Evolutionary conservation across 1,284 basidiomycete genomes (phyloP).

Genomic region (Cerioporus squamosus): DNA sequence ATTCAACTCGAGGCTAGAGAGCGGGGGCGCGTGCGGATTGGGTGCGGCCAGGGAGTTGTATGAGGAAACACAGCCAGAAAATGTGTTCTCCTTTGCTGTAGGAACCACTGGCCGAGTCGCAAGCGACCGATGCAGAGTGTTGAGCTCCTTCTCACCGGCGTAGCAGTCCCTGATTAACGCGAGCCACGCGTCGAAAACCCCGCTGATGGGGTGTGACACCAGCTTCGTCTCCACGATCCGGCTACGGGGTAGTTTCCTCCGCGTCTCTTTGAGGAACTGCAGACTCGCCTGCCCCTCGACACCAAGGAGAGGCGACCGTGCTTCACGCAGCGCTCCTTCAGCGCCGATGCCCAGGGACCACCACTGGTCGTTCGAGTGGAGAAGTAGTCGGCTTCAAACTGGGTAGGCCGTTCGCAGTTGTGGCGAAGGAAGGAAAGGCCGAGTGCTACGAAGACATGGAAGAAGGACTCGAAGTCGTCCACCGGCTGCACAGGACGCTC

Average conservation of each 20-base stretch:
- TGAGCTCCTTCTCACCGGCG: not conserved
- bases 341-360: not conserved
- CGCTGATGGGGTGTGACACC: not conserved
- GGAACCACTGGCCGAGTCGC: too few species aligned
- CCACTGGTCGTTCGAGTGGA: not conserved
- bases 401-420: not conserved
- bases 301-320: not conserved
- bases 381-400: conserved; percentile 3
- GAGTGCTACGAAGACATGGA: conserved; percentile 3
- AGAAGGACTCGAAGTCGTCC: conserved; percentile 14
- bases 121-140: too few species aligned
- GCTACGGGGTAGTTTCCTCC: not conserved
- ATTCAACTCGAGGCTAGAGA: too few species aligned
- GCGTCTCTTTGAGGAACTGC: not conserved
- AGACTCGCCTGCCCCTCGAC: not conserved
- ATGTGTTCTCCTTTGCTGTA: too few species aligned
- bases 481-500: not conserved
- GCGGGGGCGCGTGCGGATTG: too few species aligned
- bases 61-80: too few species aligned
- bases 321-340: conserved; percentile 4
- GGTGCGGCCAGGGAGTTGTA: too few species aligned
- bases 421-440: conserved; percentile 1
- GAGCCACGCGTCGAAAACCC: not conserved
- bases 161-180: not conserved
- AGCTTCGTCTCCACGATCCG: not conserved